Evolutionary conservation across 805 yeast genomes (phyloP).

Genomic region (Yamadazyma philogaea): DNA sequence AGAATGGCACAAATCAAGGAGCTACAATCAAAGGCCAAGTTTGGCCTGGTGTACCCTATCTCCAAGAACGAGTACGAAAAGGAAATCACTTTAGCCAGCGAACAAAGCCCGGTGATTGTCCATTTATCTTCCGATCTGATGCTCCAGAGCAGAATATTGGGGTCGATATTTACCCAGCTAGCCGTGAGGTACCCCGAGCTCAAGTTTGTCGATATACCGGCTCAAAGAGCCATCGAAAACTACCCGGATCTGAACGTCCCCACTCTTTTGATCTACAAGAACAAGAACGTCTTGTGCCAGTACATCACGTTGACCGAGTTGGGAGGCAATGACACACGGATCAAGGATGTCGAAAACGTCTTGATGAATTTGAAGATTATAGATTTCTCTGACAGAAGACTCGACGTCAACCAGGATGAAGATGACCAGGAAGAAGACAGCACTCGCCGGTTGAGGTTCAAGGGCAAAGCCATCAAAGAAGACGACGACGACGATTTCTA

Average conservation of each 20-base stretch:
- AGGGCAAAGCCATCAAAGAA: constrained; percentile 59
- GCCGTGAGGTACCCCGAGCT: constrained; percentile 75
- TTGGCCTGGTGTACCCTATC: constrained; percentile 74
- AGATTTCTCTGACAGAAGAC: constrained; percentile 61
- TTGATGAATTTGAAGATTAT: constrained; percentile 68
- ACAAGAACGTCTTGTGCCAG: constrained; percentile 77
- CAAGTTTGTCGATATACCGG: constrained; percentile 92
- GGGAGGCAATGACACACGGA: constrained; percentile 77
- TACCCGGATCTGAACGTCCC: constrained; percentile 92
- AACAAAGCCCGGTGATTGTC: constrained; percentile 62
- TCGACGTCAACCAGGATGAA: constrained; percentile 49
- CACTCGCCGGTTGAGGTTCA: constrained; percentile 37
- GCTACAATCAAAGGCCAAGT: constrained; percentile 55
- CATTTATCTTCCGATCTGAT: constrained; percentile 71
- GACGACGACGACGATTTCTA: constrained; percentile 28
- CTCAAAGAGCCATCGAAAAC: constrained; percentile 83
- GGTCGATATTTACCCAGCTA: constrained; percentile 51
- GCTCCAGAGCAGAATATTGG: constrained; percentile 70
- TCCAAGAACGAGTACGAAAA: constrained; percentile 83
- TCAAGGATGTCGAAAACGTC: constrained; percentile 69
- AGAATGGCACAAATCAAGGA: constrained; percentile 71
- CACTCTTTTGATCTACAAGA: constrained; percentile 76
- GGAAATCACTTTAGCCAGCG: constrained; percentile 82
- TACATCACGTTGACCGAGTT: constrained; percentile 73
- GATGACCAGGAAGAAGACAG: constrained; percentile 54